These are phyloP conservation scores for Acanthamoeba royreba DNA, from an alignment of 208 protist species.

Conservation along the genomic window DNA sequence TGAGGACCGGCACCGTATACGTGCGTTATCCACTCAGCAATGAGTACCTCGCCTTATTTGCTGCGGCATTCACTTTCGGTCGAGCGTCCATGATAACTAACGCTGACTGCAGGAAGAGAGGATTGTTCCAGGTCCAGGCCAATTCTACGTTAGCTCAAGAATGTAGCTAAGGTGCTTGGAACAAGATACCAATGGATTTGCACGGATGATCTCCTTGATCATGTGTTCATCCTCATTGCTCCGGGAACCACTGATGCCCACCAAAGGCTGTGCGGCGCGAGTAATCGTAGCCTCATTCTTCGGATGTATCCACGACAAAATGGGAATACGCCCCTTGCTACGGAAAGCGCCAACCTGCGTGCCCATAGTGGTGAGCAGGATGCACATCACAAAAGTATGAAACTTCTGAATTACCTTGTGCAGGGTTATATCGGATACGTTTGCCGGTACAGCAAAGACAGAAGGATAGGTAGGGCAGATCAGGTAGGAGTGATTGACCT, in stretches of 20 bases:
- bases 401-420: background rate
- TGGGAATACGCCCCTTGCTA: background rate
- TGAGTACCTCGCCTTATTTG: constrained; percentile 79
- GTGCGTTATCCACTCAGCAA: constrained; percentile 56
- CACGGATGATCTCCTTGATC: background rate
- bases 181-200: background rate
- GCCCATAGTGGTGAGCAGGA: background rate
- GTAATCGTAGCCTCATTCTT: constrained; percentile 70
- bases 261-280: constrained; percentile 79
- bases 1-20: background rate
- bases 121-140: background rate
- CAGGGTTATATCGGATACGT: background rate
- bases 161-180: background rate
- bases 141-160: background rate
- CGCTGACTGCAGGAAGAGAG: background rate
- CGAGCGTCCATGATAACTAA: constrained; percentile 83
- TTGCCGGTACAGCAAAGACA: background rate
- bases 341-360: background rate
- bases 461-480: constrained; percentile 19
- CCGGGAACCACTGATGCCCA: constrained; percentile 47
- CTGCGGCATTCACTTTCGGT: constrained; percentile 76
- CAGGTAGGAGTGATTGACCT: background rate
- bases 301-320: constrained; percentile 42
- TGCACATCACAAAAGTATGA: background rate
- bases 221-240: constrained; percentile 33